Evolutionary conservation across 2,329 filamentous ascomycete species (phyloP).

Genomic region (Lizonia empirigonia): DNA sequence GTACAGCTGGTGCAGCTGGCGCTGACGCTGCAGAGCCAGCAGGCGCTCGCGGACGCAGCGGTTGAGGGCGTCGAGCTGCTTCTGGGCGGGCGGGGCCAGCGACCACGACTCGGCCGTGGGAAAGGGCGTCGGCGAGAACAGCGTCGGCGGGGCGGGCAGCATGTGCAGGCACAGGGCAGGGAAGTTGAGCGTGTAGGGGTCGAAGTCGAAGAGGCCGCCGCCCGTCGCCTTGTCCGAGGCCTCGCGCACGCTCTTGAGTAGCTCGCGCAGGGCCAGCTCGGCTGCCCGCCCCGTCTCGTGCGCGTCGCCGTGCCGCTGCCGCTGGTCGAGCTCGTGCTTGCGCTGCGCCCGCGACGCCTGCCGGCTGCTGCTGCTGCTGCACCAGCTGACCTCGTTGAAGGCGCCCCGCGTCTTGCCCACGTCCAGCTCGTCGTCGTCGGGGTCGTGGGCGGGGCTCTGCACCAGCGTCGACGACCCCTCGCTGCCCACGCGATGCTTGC

Average conservation of each 20-base stretch:
- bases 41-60: slow-evolving; percentile 72
- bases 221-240: slow-evolving; percentile 63
- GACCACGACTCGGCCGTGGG: slow-evolving; percentile 81
- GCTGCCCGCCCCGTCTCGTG: slow-evolving; percentile 81
- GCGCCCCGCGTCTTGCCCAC: slow-evolving; percentile 45
- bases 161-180: slow-evolving; percentile 82
- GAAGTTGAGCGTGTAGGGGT: slow-evolving; percentile 83
- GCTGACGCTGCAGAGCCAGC: slow-evolving; percentile 42
- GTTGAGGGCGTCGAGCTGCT: slow-evolving; percentile 75
- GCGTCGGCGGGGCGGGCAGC: slow-evolving; percentile 77
- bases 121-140: slow-evolving; percentile 82
- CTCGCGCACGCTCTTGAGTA: slow-evolving; percentile 79
- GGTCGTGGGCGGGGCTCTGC: slow-evolving; percentile 29
- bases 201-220: slow-evolving; percentile 71
- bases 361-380: slow-evolving; percentile 81
- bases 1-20: slow-evolving; percentile 44
- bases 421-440: slow-evolving; percentile 25
- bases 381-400: slow-evolving; percentile 73
- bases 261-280: slow-evolving; percentile 82
- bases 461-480: slow-evolving; percentile 37
- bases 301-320: slow-evolving; percentile 68
- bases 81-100: slow-evolving; percentile 72
- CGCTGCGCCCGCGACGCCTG: slow-evolving; percentile 56
- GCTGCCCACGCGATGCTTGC: slow-evolving; percentile 30
- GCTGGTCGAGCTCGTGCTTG: slow-evolving; percentile 68